Evolutionary conservation across 768 basidiomycete genomes (phyloP).

Genomic region (Leccinum pellstonianum): DNA sequence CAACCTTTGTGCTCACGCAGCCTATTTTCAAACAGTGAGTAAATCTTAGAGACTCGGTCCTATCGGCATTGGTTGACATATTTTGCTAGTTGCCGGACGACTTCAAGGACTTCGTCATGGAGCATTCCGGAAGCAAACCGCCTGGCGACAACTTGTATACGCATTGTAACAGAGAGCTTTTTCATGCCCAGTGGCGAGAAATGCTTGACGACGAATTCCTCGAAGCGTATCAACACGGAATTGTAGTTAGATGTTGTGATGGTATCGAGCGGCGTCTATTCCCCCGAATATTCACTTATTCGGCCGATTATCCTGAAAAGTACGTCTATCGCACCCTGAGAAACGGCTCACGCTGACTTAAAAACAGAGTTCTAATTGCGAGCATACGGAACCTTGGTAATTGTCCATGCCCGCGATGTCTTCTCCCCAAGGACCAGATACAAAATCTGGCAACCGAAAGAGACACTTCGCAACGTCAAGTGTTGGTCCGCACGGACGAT

Average conservation of each 20-base stretch:
- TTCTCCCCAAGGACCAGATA: not conserved
- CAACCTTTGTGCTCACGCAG: not conserved
- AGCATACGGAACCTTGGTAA: not conserved
- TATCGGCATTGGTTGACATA: not conserved
- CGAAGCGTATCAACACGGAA: not conserved
- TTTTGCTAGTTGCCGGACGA: not conserved
- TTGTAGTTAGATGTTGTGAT: not conserved
- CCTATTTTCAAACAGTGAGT: not conserved
- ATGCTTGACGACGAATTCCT: not conserved
- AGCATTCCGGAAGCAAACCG: not conserved
- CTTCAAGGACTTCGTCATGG: not conserved
- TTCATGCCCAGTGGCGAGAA: not conserved
- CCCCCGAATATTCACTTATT: not conserved
- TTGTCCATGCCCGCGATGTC: not conserved
- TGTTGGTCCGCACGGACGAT: not conserved
- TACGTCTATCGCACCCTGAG: not conserved
- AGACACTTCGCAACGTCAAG: not conserved
- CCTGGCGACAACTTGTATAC: not conserved
- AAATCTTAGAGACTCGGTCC: not conserved
- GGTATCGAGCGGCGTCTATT: not conserved
- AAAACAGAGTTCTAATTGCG: not conserved
- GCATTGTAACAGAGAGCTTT: not conserved
- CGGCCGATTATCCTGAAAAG: too few relatives aligned
- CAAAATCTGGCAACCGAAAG: not conserved
- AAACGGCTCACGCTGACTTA: not conserved